Evolutionary conservation across 1,284 basidiomycete genomes (phyloP).

Genomic region (Trichosporon sp.): DNA sequence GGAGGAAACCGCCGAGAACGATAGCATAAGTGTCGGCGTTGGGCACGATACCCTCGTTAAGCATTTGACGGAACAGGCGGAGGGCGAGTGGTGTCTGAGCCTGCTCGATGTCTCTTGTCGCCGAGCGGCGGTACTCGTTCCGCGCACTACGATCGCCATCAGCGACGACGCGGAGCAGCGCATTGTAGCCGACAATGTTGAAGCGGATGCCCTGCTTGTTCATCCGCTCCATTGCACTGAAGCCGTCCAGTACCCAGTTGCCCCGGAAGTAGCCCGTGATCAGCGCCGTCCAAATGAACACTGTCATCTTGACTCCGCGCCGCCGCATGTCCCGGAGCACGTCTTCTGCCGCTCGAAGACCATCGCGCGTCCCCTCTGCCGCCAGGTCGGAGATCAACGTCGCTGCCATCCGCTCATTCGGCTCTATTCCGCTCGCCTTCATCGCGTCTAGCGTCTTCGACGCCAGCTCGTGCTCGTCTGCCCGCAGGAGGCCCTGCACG

Average conservation of each 20-base stretch:
- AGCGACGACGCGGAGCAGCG: constrained; percentile 62
- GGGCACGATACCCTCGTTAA: constrained; percentile 51
- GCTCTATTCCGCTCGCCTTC: constrained; percentile 63
- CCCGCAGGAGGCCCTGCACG: constrained; percentile 64
- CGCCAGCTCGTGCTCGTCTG: constrained; percentile 61
- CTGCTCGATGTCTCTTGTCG: not conserved
- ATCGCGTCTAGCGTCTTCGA: constrained; percentile 62
- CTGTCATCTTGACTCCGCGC: constrained; percentile 37
- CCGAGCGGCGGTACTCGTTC: constrained; percentile 2
- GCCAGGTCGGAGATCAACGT: constrained; percentile 68
- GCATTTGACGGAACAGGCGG: constrained; percentile 63
- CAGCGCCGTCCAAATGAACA: constrained; percentile 49
- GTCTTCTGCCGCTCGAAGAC: constrained; percentile 60
- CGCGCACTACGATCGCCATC: not conserved
- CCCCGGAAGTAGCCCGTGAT: constrained; percentile 44
- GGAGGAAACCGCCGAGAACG: constrained; percentile 59
- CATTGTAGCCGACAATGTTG: constrained; percentile 64
- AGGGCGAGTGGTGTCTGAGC: constrained; percentile 51
- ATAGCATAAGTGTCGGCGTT: constrained; percentile 68
- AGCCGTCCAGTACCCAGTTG: constrained; percentile 39
- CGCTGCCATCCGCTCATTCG: constrained; percentile 66
- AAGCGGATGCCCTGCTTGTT: constrained; percentile 53
- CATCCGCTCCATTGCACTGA: constrained; percentile 60
- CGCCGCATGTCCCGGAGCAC: constrained; percentile 66
- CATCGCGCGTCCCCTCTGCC: constrained; percentile 53